Evolutionary conservation across 2,329 filamentous ascomycete genomes (phyloP), one percentile per base, ranked within the genome.

Genomic region (Neocucurbitaria cava): DNA sequence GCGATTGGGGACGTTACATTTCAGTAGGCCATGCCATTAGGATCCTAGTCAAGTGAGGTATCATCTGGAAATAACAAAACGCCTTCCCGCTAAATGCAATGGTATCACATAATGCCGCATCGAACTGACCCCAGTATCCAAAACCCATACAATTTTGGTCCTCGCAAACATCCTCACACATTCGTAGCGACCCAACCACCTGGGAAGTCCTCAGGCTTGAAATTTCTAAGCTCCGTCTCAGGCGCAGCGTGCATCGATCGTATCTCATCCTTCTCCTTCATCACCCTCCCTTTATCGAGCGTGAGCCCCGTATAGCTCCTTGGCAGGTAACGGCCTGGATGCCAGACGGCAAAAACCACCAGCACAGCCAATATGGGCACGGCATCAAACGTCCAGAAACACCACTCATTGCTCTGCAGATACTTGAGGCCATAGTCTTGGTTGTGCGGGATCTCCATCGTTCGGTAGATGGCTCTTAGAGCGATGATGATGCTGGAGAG

Each of bases 401-500:
- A 78, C 79, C 82, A 84, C 57, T 85, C 82, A 20, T 81, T 78
- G 3, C 65, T 74, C 60, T 83, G 82, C 1, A 80, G 70, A 59
- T 85, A 85, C 15, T 78, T 76, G 6, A 82, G 69, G n/a, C 79
- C 80, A 0, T 71, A 68, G 15, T 63, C 55, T 45, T 64, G 65
- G 46, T 82, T 82, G 31, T 82, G 75, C 0, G 79, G 78, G 54
- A 84, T 84, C 58, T 85, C 82, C 43, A 82, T 75, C 3, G 82
- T 77, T n/a, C 82, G 78, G 55, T 82, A 85, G 24, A 83, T 74
- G n/a, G 79, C 83, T 13, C 82, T 81, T 3, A 82, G 56, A 72
- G 83, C 68, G 36, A 70, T 69, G 31, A 68, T 59, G 0, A 65
- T 59, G 2, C 69, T 71, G 0, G 70, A 72, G 1, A 72, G 47